phyloP scores from a whole-genome alignment of 1,139 yeast genomes.

The Groenewaldozyma auringiensis region DNA sequence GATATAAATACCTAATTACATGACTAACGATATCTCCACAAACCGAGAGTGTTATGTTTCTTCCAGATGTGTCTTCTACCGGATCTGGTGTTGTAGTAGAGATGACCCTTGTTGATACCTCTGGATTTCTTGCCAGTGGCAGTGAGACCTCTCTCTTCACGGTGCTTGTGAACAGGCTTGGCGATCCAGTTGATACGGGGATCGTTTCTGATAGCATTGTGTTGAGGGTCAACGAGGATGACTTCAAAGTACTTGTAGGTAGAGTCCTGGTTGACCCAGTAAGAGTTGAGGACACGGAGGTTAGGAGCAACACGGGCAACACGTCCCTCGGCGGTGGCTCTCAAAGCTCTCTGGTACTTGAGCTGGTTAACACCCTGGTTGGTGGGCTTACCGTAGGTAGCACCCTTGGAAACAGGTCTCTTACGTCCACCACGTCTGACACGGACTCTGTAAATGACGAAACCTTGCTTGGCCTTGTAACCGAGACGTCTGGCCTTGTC shows the following conservation, averaged over 20 bases:
- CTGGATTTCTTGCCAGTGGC: constrained; percentile 98
- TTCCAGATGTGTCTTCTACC: constrained; percentile 99
- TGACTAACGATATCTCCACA: constrained; percentile 97
- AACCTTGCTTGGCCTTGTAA: constrained; percentile 99
- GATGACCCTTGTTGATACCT: constrained; percentile 99
- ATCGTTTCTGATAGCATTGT: constrained; percentile 98
- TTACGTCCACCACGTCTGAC: constrained; percentile 99
- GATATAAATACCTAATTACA: not conserved
- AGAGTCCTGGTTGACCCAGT: constrained; percentile 99
- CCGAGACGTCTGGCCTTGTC: constrained; percentile 99
- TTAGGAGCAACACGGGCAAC: constrained; percentile 98
- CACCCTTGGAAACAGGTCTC: constrained; percentile 99
- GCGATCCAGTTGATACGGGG: constrained; percentile 99
- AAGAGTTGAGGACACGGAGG: constrained; percentile 98
- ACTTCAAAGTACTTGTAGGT: constrained; percentile 99
- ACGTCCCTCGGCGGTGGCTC: constrained; percentile 99
- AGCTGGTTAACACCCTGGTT: constrained; percentile 99
- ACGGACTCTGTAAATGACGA: constrained; percentile 96
- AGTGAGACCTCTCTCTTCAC: constrained; percentile 99
- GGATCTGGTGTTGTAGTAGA: constrained; percentile 94
- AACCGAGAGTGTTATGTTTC: constrained; percentile 96
- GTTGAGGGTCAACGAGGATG: constrained; percentile 93
- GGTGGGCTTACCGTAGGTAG: constrained; percentile 99
- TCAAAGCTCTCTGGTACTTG: constrained; percentile 97
- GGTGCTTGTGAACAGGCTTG: constrained; percentile 99